Evolutionary conservation across 2,329 filamentous ascomycete genomes (phyloP).

Genomic region (Rugonectria rugulosa): DNA sequence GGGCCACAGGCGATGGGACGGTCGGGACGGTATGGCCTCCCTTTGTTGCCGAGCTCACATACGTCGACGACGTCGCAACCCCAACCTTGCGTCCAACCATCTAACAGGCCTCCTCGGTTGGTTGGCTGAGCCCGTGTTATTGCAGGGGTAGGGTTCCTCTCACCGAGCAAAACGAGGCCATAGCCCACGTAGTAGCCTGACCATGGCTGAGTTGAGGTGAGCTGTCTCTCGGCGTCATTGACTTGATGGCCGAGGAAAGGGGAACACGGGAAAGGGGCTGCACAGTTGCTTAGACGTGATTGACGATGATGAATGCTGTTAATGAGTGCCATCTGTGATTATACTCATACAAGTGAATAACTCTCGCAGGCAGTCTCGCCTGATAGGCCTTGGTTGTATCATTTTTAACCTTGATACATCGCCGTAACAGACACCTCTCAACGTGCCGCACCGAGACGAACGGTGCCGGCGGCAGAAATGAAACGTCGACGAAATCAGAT

Average conservation of each 20-base stretch:
- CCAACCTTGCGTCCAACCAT: not conserved
- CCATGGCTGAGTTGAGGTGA: slow-evolving; percentile 17
- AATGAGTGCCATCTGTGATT: too few species aligned
- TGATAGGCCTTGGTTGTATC: too few species aligned
- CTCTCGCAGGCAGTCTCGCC: too few species aligned
- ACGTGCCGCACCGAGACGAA: not conserved
- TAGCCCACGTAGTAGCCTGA: slow-evolving; percentile 6
- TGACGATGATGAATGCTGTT: too few species aligned
- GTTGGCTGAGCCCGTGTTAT: too few species aligned
- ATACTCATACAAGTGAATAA: too few species aligned
- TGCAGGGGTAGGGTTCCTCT: slow-evolving; percentile 15
- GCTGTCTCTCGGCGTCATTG: slow-evolving; percentile 12
- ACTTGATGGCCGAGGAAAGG: slow-evolving; percentile 1
- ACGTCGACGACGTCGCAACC: slow-evolving; percentile 14
- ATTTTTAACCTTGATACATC: too few species aligned
- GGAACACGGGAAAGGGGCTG: not conserved
- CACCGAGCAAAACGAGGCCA: slow-evolving; percentile 20
- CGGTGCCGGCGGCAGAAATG: not conserved
- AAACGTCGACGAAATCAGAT: slow-evolving; percentile 2
- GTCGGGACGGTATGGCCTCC: not conserved
- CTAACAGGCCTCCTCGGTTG: not conserved
- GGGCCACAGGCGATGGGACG: slow-evolving; percentile 13
- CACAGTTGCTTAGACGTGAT: not conserved
- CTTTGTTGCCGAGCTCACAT: slow-evolving; percentile 17
- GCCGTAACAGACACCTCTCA: not conserved